These are phyloP conservation scores for Amanita phalloides DNA, from an alignment of 768 basidiomycete genomes.

Conservation along the genomic window DNA sequence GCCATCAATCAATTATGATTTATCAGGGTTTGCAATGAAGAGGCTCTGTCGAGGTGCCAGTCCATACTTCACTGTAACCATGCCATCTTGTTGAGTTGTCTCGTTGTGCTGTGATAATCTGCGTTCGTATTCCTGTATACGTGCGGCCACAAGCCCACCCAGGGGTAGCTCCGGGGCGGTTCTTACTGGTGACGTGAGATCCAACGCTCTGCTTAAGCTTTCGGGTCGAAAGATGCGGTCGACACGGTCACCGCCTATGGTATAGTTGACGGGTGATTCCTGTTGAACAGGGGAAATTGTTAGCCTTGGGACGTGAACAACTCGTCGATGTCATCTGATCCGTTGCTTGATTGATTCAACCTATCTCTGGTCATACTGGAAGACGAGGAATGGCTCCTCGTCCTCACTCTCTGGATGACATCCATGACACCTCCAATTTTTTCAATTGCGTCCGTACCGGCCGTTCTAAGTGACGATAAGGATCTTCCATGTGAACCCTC, in stretches of 20 bases:
- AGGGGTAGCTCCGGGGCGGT: conserved; percentile 10
- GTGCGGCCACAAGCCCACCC: conserved; percentile 31
- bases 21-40: conserved; percentile 68
- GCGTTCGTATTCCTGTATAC: conserved; percentile 49
- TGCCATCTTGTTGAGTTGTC: conserved; percentile 21
- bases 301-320: not conserved
- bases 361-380: conserved; percentile 19
- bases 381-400: conserved; percentile 19
- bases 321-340: not conserved
- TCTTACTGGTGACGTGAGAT: not conserved
- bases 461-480: conserved; percentile 48
- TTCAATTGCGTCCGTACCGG: conserved; percentile 62
- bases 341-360: conserved; percentile 8
- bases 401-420: conserved; percentile 46
- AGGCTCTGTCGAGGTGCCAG: conserved; percentile 52
- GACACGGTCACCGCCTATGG: not conserved
- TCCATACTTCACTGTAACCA: conserved; percentile 45
- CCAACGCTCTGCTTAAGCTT: not conserved
- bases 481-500: conserved; percentile 22
- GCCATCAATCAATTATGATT: conserved; percentile 8
- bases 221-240: not conserved
- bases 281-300: not conserved
- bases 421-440: conserved; percentile 57
- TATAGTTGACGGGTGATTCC: not conserved
- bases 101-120: conserved; percentile 39